Percentiles rank a stretch among this genome's conserved stretches.
Evolutionary conservation across 139 green algal genomes (phyloP).

Genomic region (Tetradesmus lagerheimii): DNA sequence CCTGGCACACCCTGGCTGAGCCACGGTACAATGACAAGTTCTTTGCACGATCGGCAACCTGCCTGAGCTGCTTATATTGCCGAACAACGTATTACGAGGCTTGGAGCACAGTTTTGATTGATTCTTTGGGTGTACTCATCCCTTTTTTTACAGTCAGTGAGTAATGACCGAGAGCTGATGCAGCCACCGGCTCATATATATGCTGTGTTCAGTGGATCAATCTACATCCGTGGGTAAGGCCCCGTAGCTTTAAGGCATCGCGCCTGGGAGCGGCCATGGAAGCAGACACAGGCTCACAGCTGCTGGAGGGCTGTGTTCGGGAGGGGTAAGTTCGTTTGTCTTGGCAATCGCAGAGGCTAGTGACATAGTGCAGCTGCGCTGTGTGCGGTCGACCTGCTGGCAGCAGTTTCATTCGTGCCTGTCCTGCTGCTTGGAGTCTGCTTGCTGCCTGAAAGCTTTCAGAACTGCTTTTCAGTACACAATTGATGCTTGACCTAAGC

Average conservation of each 20-base stretch:
- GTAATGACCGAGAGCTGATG: neutral
- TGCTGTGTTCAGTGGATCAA: neutral
- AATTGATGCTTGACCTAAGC: neutral
- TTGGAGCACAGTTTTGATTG: neutral
- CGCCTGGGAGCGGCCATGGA: neutral
- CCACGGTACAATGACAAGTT: neutral
- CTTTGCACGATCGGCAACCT: neutral
- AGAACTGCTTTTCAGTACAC: neutral
- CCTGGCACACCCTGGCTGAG: neutral
- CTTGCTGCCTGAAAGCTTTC: neutral
- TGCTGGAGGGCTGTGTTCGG: neutral
- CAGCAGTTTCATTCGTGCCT: neutral
- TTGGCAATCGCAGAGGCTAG: neutral
- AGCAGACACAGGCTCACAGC: neutral
- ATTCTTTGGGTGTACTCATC: neutral
- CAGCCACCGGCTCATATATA: neutral
- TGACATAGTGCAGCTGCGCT: neutral
- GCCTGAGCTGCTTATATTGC: neutral
- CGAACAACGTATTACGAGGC: neutral
- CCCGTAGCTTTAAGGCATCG: neutral
- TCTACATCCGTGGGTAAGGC: too few species aligned
- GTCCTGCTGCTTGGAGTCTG: neutral
- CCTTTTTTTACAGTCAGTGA: neutral
- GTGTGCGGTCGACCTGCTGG: neutral
- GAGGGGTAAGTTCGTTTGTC: neutral